Base-by-base conservation (phyloP, 805 yeast genomes). In the Hanseniaspora osmophila region DNA sequence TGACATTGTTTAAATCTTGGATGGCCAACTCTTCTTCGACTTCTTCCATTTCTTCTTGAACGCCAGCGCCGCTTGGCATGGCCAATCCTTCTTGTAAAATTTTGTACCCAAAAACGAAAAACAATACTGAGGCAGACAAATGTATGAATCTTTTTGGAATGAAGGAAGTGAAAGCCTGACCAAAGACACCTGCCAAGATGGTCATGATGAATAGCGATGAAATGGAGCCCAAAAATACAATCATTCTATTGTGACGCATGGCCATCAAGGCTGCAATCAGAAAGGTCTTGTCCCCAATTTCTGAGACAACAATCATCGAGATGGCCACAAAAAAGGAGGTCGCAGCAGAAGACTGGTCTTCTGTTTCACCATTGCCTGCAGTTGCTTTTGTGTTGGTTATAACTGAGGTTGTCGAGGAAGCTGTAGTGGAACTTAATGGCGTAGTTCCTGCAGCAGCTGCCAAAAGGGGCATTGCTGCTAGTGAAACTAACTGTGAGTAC, bases 261-360 rank as follows among this genome's bases (percentile, higher is more conserved):
- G 97, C 95, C 96, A 92, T 88, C 52, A 92, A 70, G 1, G 96
- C 97, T 33, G 98, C 96, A 55, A 92, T 86, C 52, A 92, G 72
- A 60, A 92, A 92, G 0, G 99, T 92, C 67, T 92, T 92, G 63
- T 92, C 99, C 48, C 98, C 98, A 48, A 92, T 81, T 63, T 92
- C 99, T 29, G 95, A 84, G n/a, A 87, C 84, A 30, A 84, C 66
- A 57, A 92, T 92, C 98, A 92, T 92, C 13, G 90, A 75, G 32
- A 80, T 67, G 1, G 97, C 76, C 80, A 90, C 77, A 48, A 84
- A 54, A 53, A 92, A 81, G 2, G 94, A 74, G 18, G 53, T 52
- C 33, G 48, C 37, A 9, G 63, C 17, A 1, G 45, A 19, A 35
- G 16, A n/a, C 6, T 13, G 53, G 42, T 33, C 45, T 29, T 42